Conservation (phyloP, 2,329 filamentous ascomycete species). For the Thelonectria discophora region DNA sequence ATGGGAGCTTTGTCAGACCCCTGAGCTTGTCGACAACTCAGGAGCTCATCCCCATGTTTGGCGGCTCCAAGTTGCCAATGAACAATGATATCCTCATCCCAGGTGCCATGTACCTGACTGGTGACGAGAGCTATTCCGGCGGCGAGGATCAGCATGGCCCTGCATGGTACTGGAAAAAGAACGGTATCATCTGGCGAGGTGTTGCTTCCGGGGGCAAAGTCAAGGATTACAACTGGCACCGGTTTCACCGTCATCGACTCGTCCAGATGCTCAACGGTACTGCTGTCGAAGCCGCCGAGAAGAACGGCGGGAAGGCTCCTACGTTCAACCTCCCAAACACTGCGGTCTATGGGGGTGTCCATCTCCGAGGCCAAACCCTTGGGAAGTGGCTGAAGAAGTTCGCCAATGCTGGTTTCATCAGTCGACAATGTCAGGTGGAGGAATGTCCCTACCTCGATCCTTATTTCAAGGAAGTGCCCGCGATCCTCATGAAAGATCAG, state of each 20-base stretch:
- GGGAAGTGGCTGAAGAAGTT: slow-evolving; percentile 53
- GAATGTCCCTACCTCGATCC: slow-evolving; percentile 53
- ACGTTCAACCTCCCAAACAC: slow-evolving; percentile 60
- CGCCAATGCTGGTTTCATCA: slow-evolving; percentile 56
- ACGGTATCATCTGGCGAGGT: slow-evolving; percentile 70
- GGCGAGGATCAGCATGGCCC: slow-evolving; percentile 60
- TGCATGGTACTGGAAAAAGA: slow-evolving; percentile 65
- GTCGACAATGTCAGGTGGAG: slow-evolving; percentile 49
- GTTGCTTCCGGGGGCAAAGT: slow-evolving; percentile 68
- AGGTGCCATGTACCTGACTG: slow-evolving; percentile 70
- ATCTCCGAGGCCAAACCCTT: slow-evolving; percentile 46
- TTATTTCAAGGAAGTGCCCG: slow-evolving; percentile 45
- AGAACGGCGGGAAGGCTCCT: slow-evolving; percentile 48
- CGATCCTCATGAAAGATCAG: slow-evolving; percentile 57
- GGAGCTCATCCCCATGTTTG: slow-evolving; percentile 67
- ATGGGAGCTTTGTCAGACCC: slow-evolving; percentile 66
- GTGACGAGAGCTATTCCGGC: slow-evolving; percentile 67
- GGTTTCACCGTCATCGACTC: slow-evolving; percentile 77
- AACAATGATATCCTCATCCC: slow-evolving; percentile 73
- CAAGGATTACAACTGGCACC: slow-evolving; percentile 66
- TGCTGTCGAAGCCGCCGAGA: slow-evolving; percentile 59
- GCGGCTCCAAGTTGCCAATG: slow-evolving; percentile 68
- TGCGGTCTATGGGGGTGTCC: slow-evolving; percentile 53
- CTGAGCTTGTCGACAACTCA: slow-evolving; percentile 60
- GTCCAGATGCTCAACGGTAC: slow-evolving; percentile 74